Evolutionary conservation across 2,329 filamentous ascomycete species (phyloP), one percentile per base, ranked within the genome.

Genomic region (Xylariales sp.): DNA sequence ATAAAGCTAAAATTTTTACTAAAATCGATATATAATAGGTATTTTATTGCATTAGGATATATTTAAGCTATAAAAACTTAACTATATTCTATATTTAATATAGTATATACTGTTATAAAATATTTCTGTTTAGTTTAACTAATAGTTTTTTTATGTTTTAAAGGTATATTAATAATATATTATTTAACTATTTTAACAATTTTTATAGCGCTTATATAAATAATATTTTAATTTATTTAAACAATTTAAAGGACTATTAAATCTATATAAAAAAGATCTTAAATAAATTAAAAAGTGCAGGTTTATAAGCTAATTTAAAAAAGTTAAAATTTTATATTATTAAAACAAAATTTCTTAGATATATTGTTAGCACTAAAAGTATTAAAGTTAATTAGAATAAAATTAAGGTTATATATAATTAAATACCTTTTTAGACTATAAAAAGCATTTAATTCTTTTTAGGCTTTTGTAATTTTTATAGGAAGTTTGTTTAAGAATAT

Each of bases 191-290:
- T n/a, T 46, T 46, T 16, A 46, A 46, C 18, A n/a, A 46, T 46
- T 46, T 46, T 46, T 46, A n/a, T 46, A 46, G 43, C 43, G 43
- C 14, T 46, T 46, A 46, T 16, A 16, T 46, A 18, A 4, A 46
- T 46, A 46, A 46, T 46, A 46, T 46, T 46, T 46, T 46, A n/a
- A 46, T 46, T 46, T 46, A 46, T 4, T 46, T 46, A 18, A 46
- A 6, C 23, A 48, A 48, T 48, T 5, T 5, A 48, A 48, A 48
- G 23, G 8, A 8, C 23, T 7, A 18, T 48, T 23, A 48, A 23
- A 23, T 23, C 2, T 23, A 23, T 23, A 23, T 23, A 23, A 23
- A 23, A 23, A 23, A 23, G 23, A 2, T 23, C 2, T 23, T 23
- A 23, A 23, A 23, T 2, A 23, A 2, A 23, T 23, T 23, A 23